Evolutionary conservation across 2,329 filamentous ascomycete genomes (phyloP), one percentile per base, ranked within the genome.

Genomic region (Onygenales sp.): DNA sequence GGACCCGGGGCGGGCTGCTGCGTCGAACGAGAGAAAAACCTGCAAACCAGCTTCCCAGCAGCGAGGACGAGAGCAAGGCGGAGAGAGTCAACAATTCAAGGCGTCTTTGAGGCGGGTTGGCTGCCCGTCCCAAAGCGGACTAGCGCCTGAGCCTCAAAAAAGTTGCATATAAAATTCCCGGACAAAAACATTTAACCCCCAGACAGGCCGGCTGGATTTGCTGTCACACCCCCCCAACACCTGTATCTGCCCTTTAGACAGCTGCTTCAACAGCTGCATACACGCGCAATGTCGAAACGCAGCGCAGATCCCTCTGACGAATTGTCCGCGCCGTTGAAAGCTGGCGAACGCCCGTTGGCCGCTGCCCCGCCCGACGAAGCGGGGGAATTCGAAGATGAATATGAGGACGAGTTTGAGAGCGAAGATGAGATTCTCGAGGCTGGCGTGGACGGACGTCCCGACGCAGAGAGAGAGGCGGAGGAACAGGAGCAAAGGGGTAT

Each of bases 401-500:
- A 94, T 59, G 93, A 95, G 66, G 93, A 96, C 73, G 92, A 97
- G 66, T 96, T 92, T 61, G 91, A 96, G 77, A 95, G 84, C 62
- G 85, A 87, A 63, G 91, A 96, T 69, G 91, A 97, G 71, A 88
- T 97, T 51, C 74, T 96, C 56, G 92, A 97, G 73, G 92, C 93
- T 4, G 92, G 92, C 57, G 90, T 96, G 10, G 92, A 96, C 68
- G 92, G 92, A 14, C 77, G 90, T 59, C 92, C 92, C 33, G 92
- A 97, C 70, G 89, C 87, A 7, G 92, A 97, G 78, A 78, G 90
- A 43, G 92, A 97, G 66, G 89, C 87, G 7, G 91, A 96, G 60
- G 90, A 95, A 73, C 21, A 27, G 5, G 21, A 49, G 36, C 83
- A 83, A 68, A 84, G 80, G 66, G 81, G 84, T 84, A 70, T 51